Evolutionary conservation across 306 rosid genomes (phyloP).

Genomic region (Rosa chinensis): DNA sequence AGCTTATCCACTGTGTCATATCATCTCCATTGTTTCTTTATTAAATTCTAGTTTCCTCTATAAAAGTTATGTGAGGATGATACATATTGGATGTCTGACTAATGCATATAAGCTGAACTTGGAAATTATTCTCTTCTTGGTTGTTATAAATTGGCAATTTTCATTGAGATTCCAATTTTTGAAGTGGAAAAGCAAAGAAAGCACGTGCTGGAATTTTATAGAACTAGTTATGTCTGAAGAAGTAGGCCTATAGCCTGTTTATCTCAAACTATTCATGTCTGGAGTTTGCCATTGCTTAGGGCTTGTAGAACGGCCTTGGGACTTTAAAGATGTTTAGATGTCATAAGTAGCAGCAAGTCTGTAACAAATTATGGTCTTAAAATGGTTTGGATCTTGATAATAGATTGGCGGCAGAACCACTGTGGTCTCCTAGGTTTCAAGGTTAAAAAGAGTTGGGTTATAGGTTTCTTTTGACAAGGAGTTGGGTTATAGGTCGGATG

Average conservation of each 20-base stretch:
- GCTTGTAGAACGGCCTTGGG: neutral
- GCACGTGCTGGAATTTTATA: neutral
- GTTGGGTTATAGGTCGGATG: neutral
- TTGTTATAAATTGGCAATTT: neutral
- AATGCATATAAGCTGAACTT: neutral
- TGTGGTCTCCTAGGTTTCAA: neutral
- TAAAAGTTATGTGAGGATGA: neutral
- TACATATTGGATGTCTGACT: neutral
- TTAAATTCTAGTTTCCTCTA: neutral
- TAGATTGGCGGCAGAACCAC: neutral
- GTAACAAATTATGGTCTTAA: neutral
- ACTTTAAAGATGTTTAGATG: neutral
- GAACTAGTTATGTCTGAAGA: neutral
- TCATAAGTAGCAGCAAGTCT: neutral
- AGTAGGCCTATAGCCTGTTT: neutral
- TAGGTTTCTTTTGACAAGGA: neutral
- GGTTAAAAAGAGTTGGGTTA: neutral
- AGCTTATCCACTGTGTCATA: neutral
- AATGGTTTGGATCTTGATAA: neutral
- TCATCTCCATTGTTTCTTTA: neutral
- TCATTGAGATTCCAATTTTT: neutral
- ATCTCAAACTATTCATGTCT: no score
- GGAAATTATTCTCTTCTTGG: neutral
- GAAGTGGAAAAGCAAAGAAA: neutral
- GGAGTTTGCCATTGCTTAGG: neutral